These are phyloP conservation scores for Yarrowia sp. DNA, from an alignment of 805 yeast species.

Conservation along the genomic window DNA sequence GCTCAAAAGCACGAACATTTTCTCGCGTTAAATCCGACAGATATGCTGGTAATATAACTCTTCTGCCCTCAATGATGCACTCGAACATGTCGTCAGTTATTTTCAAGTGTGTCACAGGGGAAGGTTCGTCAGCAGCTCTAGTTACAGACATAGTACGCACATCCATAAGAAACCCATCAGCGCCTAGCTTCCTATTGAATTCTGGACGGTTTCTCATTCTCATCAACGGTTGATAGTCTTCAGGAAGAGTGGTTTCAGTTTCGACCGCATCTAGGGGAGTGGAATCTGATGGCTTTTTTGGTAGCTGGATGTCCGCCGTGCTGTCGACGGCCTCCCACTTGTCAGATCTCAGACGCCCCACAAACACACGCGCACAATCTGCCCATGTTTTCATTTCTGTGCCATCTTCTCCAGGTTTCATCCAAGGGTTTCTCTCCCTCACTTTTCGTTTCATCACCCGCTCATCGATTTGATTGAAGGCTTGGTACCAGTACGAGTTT, in stretches of 20 bases:
- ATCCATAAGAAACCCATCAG: background rate
- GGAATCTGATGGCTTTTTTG: background rate
- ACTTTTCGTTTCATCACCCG: background rate
- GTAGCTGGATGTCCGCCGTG: background rate
- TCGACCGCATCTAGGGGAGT: background rate
- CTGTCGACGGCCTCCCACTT: background rate
- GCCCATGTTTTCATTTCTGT: slow-evolving; percentile 4
- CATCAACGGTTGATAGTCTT: background rate
- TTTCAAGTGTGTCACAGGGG: background rate
- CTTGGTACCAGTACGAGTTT: slow-evolving; percentile 1
- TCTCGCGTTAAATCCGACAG: too few relatives aligned
- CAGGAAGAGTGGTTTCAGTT: background rate
- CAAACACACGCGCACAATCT: slow-evolving; percentile 4
- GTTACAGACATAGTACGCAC: background rate
- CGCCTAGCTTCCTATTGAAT: background rate
- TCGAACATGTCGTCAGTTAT: background rate
- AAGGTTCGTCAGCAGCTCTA: too few relatives aligned
- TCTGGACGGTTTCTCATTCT: background rate
- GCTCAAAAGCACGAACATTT: too few relatives aligned
- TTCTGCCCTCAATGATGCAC: too few relatives aligned
- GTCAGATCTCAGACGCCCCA: background rate
- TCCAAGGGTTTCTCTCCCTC: slow-evolving; percentile 2
- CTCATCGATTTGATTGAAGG: slow-evolving; percentile 10
- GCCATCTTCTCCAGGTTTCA: slow-evolving; percentile 3
- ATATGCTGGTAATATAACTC: too few relatives aligned